Conservation (phyloP, 306 rosid genomes). For the Spatholobus suberectus region DNA sequence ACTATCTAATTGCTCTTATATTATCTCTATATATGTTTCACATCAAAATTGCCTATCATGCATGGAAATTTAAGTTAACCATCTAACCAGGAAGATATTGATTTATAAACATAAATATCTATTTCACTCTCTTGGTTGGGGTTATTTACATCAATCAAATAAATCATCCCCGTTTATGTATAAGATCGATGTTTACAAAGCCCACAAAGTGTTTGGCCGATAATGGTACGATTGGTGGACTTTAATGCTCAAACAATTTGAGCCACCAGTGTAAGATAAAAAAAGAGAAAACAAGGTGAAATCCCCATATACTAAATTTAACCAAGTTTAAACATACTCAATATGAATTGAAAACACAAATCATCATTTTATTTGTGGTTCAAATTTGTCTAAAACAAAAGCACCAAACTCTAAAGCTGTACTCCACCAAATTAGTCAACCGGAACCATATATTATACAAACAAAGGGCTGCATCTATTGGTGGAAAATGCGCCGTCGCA, state of each 20-base stretch:
- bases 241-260: slow-evolving; percentile 1
- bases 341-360: background rate
- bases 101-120: background rate
- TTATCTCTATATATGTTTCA: slow-evolving; percentile 1
- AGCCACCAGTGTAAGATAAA: slow-evolving; percentile 18
- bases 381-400: slow-evolving; percentile 13
- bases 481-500: slow-evolving; percentile 40
- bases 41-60: slow-evolving; percentile 13
- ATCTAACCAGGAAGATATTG: background rate
- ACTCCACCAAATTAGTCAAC: slow-evolving; percentile 27
- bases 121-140: slow-evolving; percentile 2
- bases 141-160: background rate
- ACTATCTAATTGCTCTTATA: background rate
- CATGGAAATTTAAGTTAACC: background rate
- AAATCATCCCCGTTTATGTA: background rate
- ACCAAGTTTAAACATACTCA: slow-evolving; percentile 14
- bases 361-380: background rate
- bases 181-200: background rate
- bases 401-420: slow-evolving; percentile 25
- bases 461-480: slow-evolving; percentile 36
- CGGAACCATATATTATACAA: slow-evolving; percentile 3
- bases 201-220: background rate
- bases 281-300: background rate
- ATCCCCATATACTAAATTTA: background rate
- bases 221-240: background rate